Conservation (phyloP, 345 rosid species). For the Pugionium dolabratum region DNA sequence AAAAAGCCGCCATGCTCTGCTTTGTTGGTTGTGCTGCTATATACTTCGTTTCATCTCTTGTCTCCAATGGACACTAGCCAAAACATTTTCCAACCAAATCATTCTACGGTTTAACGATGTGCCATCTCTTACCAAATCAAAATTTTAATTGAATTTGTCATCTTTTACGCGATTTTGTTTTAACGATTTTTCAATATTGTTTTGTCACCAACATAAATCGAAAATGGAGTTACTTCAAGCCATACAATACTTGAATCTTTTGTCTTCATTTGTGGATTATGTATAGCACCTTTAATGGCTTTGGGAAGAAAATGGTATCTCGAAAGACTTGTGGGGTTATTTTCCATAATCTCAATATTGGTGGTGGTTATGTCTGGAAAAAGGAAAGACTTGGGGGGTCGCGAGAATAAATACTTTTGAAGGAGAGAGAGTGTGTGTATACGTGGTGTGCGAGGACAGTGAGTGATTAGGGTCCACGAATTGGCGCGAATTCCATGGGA, state of each 20-base stretch:
- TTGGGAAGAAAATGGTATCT: neutral
- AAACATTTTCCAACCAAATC: neutral
- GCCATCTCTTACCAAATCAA: no score
- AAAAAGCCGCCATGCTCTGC: constrained; percentile 34
- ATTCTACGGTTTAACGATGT: no score
- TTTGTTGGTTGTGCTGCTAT: neutral
- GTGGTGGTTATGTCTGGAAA: no score
- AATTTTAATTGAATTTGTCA: no score
- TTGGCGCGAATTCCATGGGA: constrained; percentile 79
- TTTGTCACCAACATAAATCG: no score
- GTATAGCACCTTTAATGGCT: neutral
- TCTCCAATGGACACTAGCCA: neutral
- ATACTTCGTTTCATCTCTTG: neutral
- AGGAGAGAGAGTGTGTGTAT: constrained; percentile 13
- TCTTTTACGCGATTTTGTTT: no score
- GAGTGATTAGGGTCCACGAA: constrained; percentile 62
- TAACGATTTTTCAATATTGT: no score
- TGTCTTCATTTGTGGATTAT: neutral
- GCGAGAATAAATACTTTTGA: neutral
- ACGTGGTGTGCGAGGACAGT: constrained; percentile 26
- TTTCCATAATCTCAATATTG: no score
- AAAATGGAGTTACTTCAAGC: no score
- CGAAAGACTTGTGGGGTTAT: neutral
- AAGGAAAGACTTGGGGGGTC: neutral
- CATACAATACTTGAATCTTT: no score